Conservation (phyloP, 129 eudicot species). For the Arctium minus region DNA sequence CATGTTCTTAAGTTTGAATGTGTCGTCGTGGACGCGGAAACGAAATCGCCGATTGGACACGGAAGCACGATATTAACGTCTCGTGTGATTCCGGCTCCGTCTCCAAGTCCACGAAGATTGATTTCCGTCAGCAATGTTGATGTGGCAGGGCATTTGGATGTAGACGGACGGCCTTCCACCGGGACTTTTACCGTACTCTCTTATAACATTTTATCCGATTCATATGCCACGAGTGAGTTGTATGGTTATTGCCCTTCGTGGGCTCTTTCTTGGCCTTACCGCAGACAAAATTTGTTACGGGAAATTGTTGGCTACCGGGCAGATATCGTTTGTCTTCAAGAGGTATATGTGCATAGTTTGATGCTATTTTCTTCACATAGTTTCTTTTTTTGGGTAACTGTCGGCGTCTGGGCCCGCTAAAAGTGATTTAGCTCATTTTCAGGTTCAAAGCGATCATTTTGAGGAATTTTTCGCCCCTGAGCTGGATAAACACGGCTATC, state of each 20-base stretch:
- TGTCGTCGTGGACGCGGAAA: constrained; percentile 79
- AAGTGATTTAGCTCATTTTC: constrained; percentile 18
- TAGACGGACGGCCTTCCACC: constrained; percentile 62
- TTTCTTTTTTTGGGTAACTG: background rate
- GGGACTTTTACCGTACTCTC: constrained; percentile 85
- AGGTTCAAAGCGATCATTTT: constrained; percentile 93
- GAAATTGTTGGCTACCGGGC: constrained; percentile 97
- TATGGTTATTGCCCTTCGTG: constrained; percentile 93
- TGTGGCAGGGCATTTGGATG: constrained; percentile 53
- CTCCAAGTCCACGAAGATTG: constrained; percentile 78
- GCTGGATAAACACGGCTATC: constrained; percentile 95
- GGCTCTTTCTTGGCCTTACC: constrained; percentile 97
- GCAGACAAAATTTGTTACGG: constrained; percentile 81
- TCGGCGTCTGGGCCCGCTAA: background rate
- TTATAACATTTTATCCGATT: constrained; percentile 72
- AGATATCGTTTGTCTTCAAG: constrained; percentile 94
- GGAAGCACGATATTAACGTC: constrained; percentile 51
- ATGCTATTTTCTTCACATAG: background rate
- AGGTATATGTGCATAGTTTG: constrained; percentile 43
- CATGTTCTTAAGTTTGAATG: constrained; percentile 89
- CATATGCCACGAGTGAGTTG: constrained; percentile 67
- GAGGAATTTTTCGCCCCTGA: constrained; percentile 93
- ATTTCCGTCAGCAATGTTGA: constrained; percentile 72
- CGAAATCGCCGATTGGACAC: constrained; percentile 59
- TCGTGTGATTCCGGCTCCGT: constrained; percentile 95